These are phyloP conservation scores for Graphiopsis chlorocephala DNA, from an alignment of 2,329 filamentous ascomycete species.

Conservation along the genomic window DNA sequence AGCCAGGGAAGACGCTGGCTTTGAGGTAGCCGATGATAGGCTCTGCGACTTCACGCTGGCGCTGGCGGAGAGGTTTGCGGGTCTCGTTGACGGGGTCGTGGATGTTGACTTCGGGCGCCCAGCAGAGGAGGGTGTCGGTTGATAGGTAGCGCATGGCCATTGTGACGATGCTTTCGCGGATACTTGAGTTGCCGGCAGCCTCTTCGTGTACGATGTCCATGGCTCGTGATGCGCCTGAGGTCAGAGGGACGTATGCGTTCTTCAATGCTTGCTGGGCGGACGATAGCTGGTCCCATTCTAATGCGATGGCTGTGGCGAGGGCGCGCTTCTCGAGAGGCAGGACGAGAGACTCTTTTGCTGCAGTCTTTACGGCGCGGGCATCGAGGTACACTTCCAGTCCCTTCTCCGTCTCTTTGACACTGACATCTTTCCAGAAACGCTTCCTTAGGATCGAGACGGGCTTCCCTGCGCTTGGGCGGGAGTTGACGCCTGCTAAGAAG, in stretches of 20 bases:
- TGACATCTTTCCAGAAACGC: constrained; percentile 86
- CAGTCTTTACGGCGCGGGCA: constrained; percentile 72
- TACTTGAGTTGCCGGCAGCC: constrained; percentile 44
- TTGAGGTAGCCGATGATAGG: constrained; percentile 71
- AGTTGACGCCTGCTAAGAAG: constrained; percentile 43
- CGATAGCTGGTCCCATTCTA: constrained; percentile 88
- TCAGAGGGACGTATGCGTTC: constrained; percentile 86
- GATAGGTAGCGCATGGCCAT: constrained; percentile 81
- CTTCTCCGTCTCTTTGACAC: constrained; percentile 63
- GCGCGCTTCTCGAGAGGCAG: constrained; percentile 73
- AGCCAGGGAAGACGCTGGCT: constrained; percentile 75
- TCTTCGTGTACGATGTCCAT: constrained; percentile 76
- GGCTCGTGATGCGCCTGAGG: constrained; percentile 77
- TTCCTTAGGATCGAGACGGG: constrained; percentile 56
- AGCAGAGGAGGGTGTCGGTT: constrained; percentile 91
- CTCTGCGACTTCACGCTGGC: constrained; percentile 68
- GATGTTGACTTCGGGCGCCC: constrained; percentile 61
- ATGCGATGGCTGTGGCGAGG: constrained; percentile 78
- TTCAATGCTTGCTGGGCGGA: constrained; percentile 80
- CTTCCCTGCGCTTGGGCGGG: constrained; percentile 43
- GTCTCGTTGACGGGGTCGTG: constrained; percentile 49
- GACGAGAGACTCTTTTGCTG: constrained; percentile 66
- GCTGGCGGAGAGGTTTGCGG: constrained; percentile 58
- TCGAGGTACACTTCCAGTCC: constrained; percentile 72
- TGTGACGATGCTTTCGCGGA: constrained; percentile 62